Conservation (phyloP, 495 filamentous ascomycete species). For the Tuber borchii region DNA sequence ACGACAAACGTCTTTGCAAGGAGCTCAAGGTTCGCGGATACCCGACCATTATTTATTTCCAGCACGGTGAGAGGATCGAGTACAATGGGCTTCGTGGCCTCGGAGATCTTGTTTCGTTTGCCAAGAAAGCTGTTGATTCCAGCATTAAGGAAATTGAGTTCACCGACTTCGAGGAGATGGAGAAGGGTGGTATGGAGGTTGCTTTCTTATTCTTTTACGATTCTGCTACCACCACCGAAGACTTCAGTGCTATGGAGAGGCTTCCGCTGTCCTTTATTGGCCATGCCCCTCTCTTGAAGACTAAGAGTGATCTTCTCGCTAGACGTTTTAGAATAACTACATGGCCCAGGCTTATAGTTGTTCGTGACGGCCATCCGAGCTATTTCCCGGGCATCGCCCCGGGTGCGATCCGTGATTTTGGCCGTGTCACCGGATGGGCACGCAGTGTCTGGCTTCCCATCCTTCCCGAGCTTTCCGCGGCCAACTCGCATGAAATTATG, state of each 20-base stretch:
- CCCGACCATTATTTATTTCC: slow-evolving; percentile 90
- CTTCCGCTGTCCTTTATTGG: slow-evolving; percentile 80
- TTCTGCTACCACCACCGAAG: slow-evolving; percentile 82
- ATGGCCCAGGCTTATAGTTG: slow-evolving; percentile 85
- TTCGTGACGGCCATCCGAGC: slow-evolving; percentile 76
- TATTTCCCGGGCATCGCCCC: slow-evolving; percentile 82
- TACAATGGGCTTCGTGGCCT: slow-evolving; percentile 89
- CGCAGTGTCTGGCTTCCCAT: slow-evolving; percentile 94
- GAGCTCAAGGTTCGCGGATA: slow-evolving; percentile 71
- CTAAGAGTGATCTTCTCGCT: slow-evolving; percentile 62
- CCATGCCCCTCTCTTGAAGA: slow-evolving; percentile 85
- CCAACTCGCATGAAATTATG: slow-evolving; percentile 92
- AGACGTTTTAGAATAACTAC: slow-evolving; percentile 88
- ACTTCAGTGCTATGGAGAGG: slow-evolving; percentile 81
- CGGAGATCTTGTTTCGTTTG: slow-evolving; percentile 79
- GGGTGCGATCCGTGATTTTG: slow-evolving; percentile 79
- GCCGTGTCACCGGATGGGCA: slow-evolving; percentile 84
- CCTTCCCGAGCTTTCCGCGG: slow-evolving; percentile 84
- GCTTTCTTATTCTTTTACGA: slow-evolving; percentile 97
- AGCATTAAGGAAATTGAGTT: slow-evolving; percentile 75
- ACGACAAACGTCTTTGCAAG: slow-evolving; percentile 77
- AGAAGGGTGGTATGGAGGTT: slow-evolving; percentile 80
- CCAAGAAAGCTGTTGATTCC: slow-evolving; percentile 72
- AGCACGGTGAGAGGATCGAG: slow-evolving; percentile 81
- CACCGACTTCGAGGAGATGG: slow-evolving; percentile 69